Evolutionary conservation across 2,329 filamentous ascomycete genomes (phyloP), one percentile per base, ranked within the genome.

Genomic region (Diaporthe ampelina): DNA sequence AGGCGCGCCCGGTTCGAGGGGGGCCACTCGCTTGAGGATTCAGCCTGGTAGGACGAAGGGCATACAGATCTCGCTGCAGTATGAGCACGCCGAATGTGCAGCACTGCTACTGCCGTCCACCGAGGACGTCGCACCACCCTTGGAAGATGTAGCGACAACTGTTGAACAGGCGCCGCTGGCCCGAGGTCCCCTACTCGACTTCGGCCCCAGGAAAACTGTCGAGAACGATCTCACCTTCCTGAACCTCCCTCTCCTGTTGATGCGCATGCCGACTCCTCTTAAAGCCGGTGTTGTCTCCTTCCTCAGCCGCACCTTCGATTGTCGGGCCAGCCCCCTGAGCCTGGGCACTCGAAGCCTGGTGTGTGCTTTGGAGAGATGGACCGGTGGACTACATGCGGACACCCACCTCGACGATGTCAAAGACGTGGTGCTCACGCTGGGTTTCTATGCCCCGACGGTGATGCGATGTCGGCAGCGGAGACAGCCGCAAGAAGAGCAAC

Each of bases 221-320:
- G 63, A 43, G 56, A 58, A 77, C 2, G 67, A 58, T 4, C 78
- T 29, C 10, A 57, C 79, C 1, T 91, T 91, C 70, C 45, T 88
- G 4, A 79, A 84, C 40, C 82, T 91, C 0, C 89, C 89, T 0
- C 81, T 91, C 0, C 82, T 91, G 3, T 81, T 91, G 0, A 80
- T 90, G 40, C 85, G 89, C 32, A 90, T 91, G 88, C 89, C 90
- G 0, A 81, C 86, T 5, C 81, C 88, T 2, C 81, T 91, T 0
- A 89, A 89, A 76, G 74, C 81, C 2, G 81, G 88, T 26, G 77
- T 91, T 0, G 75, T 83, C n/a, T 84, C 87, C 29, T 91, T 91
- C 79, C 81, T 91, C 15, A 83, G 85, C 4, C 84, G 81, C 56
- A 86, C 86, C 0, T 91, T 91, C 76, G 90, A 91, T 81, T 90